Evolutionary conservation across 2,329 filamentous ascomycete species (phyloP), one percentile per base, ranked within the genome.

Genomic region (Gnomoniopsis smithogilvyi): DNA sequence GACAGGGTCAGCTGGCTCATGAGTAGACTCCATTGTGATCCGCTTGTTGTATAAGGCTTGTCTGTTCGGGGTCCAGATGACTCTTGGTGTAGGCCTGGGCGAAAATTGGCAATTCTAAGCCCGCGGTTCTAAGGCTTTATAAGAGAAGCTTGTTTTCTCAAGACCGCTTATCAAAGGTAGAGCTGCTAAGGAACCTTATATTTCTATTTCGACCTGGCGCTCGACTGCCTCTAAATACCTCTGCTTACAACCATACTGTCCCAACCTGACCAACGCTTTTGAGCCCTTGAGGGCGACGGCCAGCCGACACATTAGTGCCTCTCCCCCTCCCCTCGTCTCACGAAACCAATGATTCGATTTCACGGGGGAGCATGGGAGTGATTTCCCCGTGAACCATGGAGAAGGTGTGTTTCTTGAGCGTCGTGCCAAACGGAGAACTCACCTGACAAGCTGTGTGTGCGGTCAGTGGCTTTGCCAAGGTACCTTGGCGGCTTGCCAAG

Each of bases 1-100:
- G 60, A 91, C 71, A 21, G 87, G 85, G 63, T 90, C 88, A 56
- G 88, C 88, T 12, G 81, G 78, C 64, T 84, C 77, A 65, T 75
- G 57, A 65, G 60, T 67, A 8, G 63, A 59, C 52, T 68, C 67
- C 67, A 68, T 68, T 49, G 34, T 46, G 26, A 22, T 12, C 36
- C 21, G 11, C 8, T 46, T 17, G 21, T 8, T 19, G 21, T 46
- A 14, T 1, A 2, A 14, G 17, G 36, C 36, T 41, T 41, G 12
- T 41, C 36, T 15, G 36, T 14, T 41, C 36, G 17, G 12, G 36
- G 1, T 4, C 36, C 15, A 41, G 36, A 41, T 4, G 36, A 14
- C 36, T 41, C 17, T 41, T 41, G 36, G 36, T 1, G 15, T 15
- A n/a, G 4, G 36, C 17, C 36, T 41, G 12, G 36, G 36, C 17